phyloP scores from a whole-genome alignment of 768 basidiomycete species.

The Auriscalpium vulgare region DNA sequence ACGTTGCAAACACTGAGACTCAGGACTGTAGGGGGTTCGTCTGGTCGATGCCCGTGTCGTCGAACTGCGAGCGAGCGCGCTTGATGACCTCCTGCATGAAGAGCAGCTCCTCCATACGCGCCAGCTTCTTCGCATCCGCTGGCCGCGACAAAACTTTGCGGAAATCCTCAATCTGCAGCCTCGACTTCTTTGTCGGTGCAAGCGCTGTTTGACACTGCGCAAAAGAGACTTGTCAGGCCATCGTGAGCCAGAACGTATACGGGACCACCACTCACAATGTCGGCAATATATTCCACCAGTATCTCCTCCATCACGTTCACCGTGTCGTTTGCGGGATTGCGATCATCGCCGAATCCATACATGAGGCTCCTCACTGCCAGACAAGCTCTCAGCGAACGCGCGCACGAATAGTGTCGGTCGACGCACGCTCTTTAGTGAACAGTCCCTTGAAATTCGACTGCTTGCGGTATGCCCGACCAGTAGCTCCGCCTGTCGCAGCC shows the following conservation, averaged over 20 bases:
- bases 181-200: constrained; percentile 58
- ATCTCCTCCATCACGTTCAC: constrained; percentile 94
- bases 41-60: constrained; percentile 41
- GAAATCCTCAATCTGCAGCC: constrained; percentile 83
- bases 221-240: neutral
- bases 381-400: constrained; percentile 2
- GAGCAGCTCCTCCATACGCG: constrained; percentile 83
- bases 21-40: constrained; percentile 38
- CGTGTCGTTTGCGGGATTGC: constrained; percentile 80
- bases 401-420: neutral
- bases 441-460: constrained; percentile 65
- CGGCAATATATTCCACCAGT: constrained; percentile 81
- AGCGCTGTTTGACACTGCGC: constrained; percentile 68
- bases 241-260: constrained; percentile 1
- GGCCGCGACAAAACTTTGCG: constrained; percentile 71
- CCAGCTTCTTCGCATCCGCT: constrained; percentile 88
- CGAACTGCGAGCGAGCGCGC: constrained; percentile 75
- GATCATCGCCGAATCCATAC: constrained; percentile 93
- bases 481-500: constrained; percentile 29
- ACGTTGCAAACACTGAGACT: neutral
- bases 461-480: constrained; percentile 46
- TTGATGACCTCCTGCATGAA: constrained; percentile 96
- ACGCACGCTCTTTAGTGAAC: constrained; percentile 77
- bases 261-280: constrained; percentile 55
- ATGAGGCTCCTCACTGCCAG: constrained; percentile 71